phyloP scores from a whole-genome alignment of 352 stramenopile species.

The Elongisporangium anandrum region DNA sequence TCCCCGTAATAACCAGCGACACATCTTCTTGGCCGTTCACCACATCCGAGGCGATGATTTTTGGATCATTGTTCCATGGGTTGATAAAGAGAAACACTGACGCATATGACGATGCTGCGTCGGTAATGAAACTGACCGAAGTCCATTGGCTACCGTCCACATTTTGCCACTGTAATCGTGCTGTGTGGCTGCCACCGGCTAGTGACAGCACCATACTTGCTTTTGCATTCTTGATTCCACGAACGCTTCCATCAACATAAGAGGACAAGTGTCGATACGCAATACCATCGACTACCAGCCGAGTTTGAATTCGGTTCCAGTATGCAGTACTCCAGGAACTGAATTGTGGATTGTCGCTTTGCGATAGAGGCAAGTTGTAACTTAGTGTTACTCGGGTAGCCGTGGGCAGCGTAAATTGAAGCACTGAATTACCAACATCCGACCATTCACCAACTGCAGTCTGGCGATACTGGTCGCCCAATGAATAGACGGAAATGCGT shows the following conservation, averaged over 20 bases:
- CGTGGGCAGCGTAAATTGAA: constrained; percentile 63
- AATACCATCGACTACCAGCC: constrained; percentile 63
- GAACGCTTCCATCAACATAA: constrained; percentile 59
- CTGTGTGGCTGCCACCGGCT: constrained; percentile 49
- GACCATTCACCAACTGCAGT: constrained; percentile 46
- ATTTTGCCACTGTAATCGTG: constrained; percentile 74
- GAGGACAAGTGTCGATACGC: constrained; percentile 65
- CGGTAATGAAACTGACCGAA: constrained; percentile 66
- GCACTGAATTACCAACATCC: constrained; percentile 68
- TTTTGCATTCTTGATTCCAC: constrained; percentile 64
- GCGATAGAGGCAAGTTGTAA: constrained; percentile 68
- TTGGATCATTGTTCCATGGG: constrained; percentile 68
- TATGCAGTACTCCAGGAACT: constrained; percentile 31
- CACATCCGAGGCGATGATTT: constrained; percentile 27
- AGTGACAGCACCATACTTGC: constrained; percentile 65
- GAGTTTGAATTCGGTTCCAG: constrained; percentile 56
- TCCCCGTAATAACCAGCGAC: constrained; percentile 20
- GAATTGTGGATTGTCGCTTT: constrained; percentile 72
- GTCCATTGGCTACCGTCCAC: constrained; percentile 62
- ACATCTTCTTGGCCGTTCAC: constrained; percentile 48
- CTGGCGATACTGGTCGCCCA: constrained; percentile 29
- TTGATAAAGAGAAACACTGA: constrained; percentile 69
- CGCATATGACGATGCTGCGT: constrained; percentile 56
- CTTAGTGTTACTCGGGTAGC: constrained; percentile 53
- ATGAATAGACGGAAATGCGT: constrained; percentile 51